phyloP scores from a whole-genome alignment of 2,329 filamentous ascomycete species.

The Pseudocercospora ulei region DNA sequence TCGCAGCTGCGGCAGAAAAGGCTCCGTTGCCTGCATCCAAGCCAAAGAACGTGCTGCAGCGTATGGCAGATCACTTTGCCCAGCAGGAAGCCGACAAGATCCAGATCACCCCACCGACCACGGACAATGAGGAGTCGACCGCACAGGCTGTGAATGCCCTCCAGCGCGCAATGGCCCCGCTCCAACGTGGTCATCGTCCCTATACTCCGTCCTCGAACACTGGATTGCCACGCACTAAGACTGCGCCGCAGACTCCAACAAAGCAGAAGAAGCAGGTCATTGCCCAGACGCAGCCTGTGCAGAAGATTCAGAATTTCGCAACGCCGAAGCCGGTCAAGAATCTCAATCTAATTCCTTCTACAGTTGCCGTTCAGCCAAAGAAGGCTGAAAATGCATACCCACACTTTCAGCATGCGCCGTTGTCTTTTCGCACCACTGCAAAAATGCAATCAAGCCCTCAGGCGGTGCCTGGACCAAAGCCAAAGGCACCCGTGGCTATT shows the following conservation, averaged over 20 bases:
- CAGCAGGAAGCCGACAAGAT: slow-evolving; percentile 4
- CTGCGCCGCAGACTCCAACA: slow-evolving; percentile 10
- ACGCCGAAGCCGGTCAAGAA: slow-evolving; percentile 15
- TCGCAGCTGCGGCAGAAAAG: background rate
- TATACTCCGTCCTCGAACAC: slow-evolving; percentile 11
- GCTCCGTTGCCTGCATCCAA: too few species aligned
- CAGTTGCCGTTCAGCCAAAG: slow-evolving; percentile 14
- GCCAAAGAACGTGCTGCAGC: too few species aligned
- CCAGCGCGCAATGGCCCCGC: slow-evolving; percentile 16
- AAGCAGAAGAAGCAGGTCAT: slow-evolving; percentile 4
- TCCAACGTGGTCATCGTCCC: slow-evolving; percentile 12
- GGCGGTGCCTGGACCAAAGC: slow-evolving; percentile 12
- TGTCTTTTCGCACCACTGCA: background rate
- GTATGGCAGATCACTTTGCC: slow-evolving; percentile 1
- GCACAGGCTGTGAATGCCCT: slow-evolving; percentile 20
- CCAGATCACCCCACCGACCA: slow-evolving; percentile 1
- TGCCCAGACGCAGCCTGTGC: slow-evolving; percentile 11
- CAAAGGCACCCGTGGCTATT: slow-evolving; percentile 23
- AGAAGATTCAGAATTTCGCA: slow-evolving; percentile 9
- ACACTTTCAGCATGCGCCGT: background rate
- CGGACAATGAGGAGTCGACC: slow-evolving; percentile 6
- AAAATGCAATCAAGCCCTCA: background rate
- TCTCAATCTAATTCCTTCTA: slow-evolving; percentile 21
- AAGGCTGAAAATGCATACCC: slow-evolving; percentile 1
- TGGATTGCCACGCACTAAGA: slow-evolving; percentile 11